Conservation (phyloP, 2,329 filamentous ascomycete species). For the Pseudopyrenochaeta lycopersici region DNA sequence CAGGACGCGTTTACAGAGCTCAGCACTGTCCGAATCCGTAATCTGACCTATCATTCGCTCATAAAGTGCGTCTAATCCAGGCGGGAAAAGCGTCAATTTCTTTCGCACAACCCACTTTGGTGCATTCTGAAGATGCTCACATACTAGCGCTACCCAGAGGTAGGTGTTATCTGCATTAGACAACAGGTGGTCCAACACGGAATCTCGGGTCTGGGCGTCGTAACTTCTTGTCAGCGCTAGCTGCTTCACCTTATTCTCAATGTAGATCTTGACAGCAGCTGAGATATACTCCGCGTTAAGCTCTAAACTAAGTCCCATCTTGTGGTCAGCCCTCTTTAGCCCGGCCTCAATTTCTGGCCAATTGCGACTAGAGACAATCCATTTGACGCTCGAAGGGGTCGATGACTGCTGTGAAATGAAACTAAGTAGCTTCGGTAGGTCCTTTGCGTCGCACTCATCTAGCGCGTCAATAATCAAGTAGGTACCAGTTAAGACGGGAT, state of each 20-base stretch:
- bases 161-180: too few relatives aligned
- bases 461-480: too few relatives aligned
- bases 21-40: too few relatives aligned
- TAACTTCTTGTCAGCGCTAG: constrained; percentile 39
- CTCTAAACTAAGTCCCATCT: constrained; percentile 43
- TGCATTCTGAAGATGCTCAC: constrained; percentile 40
- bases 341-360: constrained; percentile 43
- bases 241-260: constrained; percentile 43
- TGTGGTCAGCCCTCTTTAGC: constrained; percentile 30
- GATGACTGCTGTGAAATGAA: too few relatives aligned
- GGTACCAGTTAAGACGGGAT: constrained; percentile 23
- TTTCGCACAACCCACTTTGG: constrained; percentile 16
- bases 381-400: too few relatives aligned
- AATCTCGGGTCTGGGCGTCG: constrained; percentile 48
- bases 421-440: too few relatives aligned
- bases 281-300: constrained; percentile 48
- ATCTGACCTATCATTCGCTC: constrained; percentile 49
- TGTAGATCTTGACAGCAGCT: constrained; percentile 49
- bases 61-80: constrained; percentile 52
- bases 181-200: too few relatives aligned
- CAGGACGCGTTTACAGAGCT: constrained; percentile 50
- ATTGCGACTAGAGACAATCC: too few relatives aligned
- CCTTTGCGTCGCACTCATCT: too few relatives aligned
- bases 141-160: constrained; percentile 43
- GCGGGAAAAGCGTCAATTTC: constrained; percentile 41